Conservation (phyloP, 2,329 filamentous ascomycete genomes). For the Sarocladium oryzae region DNA sequence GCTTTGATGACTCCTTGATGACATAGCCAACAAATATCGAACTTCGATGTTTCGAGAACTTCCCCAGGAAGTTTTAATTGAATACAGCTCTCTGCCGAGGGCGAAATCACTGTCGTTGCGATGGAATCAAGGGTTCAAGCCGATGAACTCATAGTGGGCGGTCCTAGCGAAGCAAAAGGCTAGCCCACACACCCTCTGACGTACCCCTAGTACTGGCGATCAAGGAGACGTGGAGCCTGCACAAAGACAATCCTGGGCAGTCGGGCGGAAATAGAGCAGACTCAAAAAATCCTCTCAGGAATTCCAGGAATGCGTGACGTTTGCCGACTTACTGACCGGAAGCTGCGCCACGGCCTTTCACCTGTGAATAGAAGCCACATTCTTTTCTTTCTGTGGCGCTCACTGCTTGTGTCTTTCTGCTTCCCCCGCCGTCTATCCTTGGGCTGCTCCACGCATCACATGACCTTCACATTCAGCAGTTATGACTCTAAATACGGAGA, state of each 20-base stretch:
- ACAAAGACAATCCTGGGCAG: background rate
- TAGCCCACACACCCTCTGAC: constrained; percentile 1
- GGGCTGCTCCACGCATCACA: background rate
- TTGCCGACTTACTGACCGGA: background rate
- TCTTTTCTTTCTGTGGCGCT: background rate
- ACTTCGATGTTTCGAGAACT: too few relatives aligned
- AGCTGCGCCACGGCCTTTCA: background rate
- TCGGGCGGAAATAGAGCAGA: background rate
- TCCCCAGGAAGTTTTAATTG: too few relatives aligned
- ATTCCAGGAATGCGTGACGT: background rate
- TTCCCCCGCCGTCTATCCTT: constrained; percentile 2
- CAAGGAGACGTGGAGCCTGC: background rate
- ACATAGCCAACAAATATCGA: too few relatives aligned
- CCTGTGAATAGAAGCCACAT: background rate
- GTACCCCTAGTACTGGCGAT: constrained; percentile 3
- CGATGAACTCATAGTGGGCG: constrained; percentile 5
- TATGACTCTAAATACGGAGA: background rate
- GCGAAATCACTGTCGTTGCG: background rate
- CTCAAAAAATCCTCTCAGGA: background rate
- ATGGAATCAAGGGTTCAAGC: constrained; percentile 3
- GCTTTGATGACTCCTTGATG: too few relatives aligned
- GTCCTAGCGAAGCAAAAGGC: background rate
- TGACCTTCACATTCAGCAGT: background rate
- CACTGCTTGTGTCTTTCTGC: background rate
- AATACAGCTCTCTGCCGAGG: too few relatives aligned